Evolutionary conservation across 345 rosid species (phyloP), one percentile per base, ranked within the genome.

Genomic region (Gossypium ekmanianum): DNA sequence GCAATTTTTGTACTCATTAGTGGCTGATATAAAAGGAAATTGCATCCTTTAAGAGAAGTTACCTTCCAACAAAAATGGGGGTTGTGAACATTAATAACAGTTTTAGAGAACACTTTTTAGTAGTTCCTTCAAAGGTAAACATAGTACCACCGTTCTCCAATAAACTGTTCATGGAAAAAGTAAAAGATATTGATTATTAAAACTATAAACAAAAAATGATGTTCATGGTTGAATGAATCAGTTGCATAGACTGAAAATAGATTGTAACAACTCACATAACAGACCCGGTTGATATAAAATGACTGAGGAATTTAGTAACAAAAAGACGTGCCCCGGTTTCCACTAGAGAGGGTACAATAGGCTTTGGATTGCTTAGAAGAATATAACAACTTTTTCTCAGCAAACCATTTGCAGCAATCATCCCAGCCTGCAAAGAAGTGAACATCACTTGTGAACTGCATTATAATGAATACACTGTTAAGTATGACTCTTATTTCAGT

Each of bases 11-110:
- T 9, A 22, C 4, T 56, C 12, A 18, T 18, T 24, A 20, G 2
- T 20, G 10, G 43, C 9, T 26, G 58, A 24, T 45, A 20, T 12
- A 20, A 22, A 45, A 20, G 0, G 45, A 64, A 20, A 66, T 2
- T 29, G 8, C 2, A 24, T 47, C 55, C 3, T 34, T 34, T 4
- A 34, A 3, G 39, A 34, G 39, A 34, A 18, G 8, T 12, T 78
- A 92, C 98, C 98, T 94, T 94, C 92, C 97, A 92, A 83, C 92
- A 92, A 84, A 94, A 91, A 67, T 84, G 91, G 51, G 97, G 94
- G 81, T 75, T 87, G 83, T 92, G 94, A 77, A 94, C 83, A 79
- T 79, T 91, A 81, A 92, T 75, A 47, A 79, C 76, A 76, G 84
- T 75, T 78, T 87, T 71, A 84, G 76, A 47, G 77, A 76, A 80